Evolutionary conservation across 1,284 basidiomycete species (phyloP), one percentile per base, ranked within the genome.

Genomic region (Sanghuangporus sanghuang): DNA sequence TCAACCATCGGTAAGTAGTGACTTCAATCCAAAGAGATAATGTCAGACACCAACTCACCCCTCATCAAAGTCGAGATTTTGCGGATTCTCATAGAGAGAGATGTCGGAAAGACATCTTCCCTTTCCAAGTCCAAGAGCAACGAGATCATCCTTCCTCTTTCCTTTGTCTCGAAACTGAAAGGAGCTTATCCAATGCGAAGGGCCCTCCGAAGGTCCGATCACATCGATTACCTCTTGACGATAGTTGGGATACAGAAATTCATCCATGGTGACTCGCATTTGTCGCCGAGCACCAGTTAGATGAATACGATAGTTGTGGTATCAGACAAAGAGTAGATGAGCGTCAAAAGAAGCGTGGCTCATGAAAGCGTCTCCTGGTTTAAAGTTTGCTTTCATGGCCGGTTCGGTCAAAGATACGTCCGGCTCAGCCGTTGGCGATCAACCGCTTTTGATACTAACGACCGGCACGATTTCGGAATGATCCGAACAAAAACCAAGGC

Each of bases 71-170:
- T 65, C 64, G 36, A 50, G 52, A 21, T 65, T 65, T 6, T 23
- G 50, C 7, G 64, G 61, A 38, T 65, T 62, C 39, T 65, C 61
- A n/a, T 59, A 59, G 14, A 62, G 46, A 0, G 55, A 36, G 18
- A 65, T 49, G 14, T 64, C 50, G 16, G 56, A 48, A 18, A n/a
- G 32, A 21, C 42, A 32, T 21, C 32, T 36, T 54, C 35, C 8
- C n/a, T 21, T 27, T 6, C 63, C 46, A 16, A 48, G 39, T 14
- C 46, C 36, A 21, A 59, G 55, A 27, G 44, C 27, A 21, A 59
- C 36, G n/a, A 62, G 23, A 36, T 65, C 64, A 38, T 59, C 59
- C 35, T 63, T 62, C n/a, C 61, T 61, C 38, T 62, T 65, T 46
- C 60, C 56, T 56, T 62, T 65, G 21, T 56, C 50, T 16, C 38